Evolutionary conservation across 2,329 filamentous ascomycete genomes (phyloP), one percentile per base, ranked within the genome.

Genomic region (Fusarium domesticum): DNA sequence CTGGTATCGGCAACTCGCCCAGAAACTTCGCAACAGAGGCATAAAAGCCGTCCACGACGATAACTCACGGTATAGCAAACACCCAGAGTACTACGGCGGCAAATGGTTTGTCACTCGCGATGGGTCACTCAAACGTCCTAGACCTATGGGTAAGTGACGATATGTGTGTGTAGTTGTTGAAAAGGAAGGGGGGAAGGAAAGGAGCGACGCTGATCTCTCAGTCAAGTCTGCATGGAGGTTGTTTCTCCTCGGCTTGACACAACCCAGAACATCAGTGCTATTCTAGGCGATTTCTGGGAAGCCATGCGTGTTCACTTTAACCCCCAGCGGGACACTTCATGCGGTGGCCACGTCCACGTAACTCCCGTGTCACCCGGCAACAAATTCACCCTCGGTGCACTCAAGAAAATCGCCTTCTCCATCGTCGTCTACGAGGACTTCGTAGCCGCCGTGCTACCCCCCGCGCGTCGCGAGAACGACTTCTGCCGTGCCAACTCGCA

Each of bases 101-200:
- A 70, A 70, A 52, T 70, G 67, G 67, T 70, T 68, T 47, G 65
- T 70, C 43, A 70, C 67, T 10, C 59, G 65, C 20, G 67, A 70
- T 45, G 67, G 66, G 6, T 70, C 67, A 17, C 51, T 70, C 34
- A 66, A 68, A 49, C 56, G 67, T n/a, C 62, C 63, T 40, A 56
- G 58, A 23, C 66, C 66, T 8, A 60, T 60, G 39, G 65, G 65
- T 68, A 58, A 28, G 63, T 59, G 12, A n/a, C 32, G 33, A 18
- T 16, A 19, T 30, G 5, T 37, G 18, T 17, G 14, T 18, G 16
- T 15, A 17, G 20, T 23, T n/a, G n/a, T n/a, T n/a, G n/a, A n/a
- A n/a, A n/a, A n/a, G n/a, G n/a, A n/a, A n/a, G n/a, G n/a, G 28
- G n/a, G n/a, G 11, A 34, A 6, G 15, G 12, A 19, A 14, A 19